phyloP scores from a whole-genome alignment of 768 basidiomycete species.

The Arthromyces matolae region DNA sequence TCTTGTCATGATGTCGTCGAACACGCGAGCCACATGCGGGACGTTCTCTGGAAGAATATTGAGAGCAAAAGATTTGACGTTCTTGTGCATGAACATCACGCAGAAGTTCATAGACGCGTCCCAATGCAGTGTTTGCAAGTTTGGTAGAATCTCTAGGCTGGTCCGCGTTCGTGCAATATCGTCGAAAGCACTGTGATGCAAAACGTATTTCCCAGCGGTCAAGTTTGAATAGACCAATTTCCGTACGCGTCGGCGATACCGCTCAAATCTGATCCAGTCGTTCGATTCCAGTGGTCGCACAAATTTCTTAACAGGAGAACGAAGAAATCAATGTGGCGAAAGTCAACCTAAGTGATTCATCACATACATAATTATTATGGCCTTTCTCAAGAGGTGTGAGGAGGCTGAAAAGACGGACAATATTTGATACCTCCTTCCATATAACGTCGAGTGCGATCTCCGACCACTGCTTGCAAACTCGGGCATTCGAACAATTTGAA shows the following conservation, averaged over 20 bases:
- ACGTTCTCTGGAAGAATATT: conserved; percentile 18
- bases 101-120: conserved; percentile 25
- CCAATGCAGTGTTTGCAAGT: conserved; percentile 52
- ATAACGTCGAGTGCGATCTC: conserved; percentile 53
- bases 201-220: conserved; percentile 15
- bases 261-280: conserved; percentile 55
- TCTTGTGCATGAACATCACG: conserved; percentile 57
- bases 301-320: conserved; percentile 35
- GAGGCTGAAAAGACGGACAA: conserved; percentile 42
- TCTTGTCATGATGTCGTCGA: conserved; percentile 39
- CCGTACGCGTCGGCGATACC: conserved; percentile 50
- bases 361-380: conserved; percentile 24
- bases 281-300: conserved; percentile 35
- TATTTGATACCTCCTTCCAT: conserved; percentile 51
- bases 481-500: conserved; percentile 42
- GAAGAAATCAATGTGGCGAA: not conserved
- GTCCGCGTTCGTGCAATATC: conserved; percentile 55
- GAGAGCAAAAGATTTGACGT: conserved; percentile 37
- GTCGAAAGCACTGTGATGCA: conserved; percentile 42
- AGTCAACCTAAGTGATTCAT: not conserved
- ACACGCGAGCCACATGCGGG: conserved; percentile 19
- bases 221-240: conserved; percentile 25
- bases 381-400: conserved; percentile 40
- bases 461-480: conserved; percentile 59
- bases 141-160: conserved; percentile 50